Conservation (phyloP, 2,329 filamentous ascomycete genomes). For the Shiraia bambusicola region DNA sequence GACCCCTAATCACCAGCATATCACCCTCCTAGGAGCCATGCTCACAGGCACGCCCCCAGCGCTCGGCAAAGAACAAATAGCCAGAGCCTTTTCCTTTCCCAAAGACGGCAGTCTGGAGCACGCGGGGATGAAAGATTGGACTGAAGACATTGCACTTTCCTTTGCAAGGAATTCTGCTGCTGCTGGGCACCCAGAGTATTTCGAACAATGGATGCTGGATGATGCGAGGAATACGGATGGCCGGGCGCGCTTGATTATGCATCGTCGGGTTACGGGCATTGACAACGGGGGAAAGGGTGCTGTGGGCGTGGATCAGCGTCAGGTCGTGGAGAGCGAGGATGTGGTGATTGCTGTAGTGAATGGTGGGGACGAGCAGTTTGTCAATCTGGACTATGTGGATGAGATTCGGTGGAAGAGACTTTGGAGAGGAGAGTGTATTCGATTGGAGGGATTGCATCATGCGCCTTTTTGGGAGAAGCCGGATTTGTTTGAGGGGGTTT, state of each 20-base stretch:
- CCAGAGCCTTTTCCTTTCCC: slow-evolving; percentile 11
- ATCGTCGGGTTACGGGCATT: slow-evolving; percentile 10
- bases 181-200: slow-evolving; percentile 9
- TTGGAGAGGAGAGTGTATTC: slow-evolving; percentile 30
- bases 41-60: slow-evolving; percentile 32
- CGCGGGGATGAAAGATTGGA: slow-evolving; percentile 18
- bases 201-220: slow-evolving; percentile 31
- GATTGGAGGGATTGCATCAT: slow-evolving; percentile 29
- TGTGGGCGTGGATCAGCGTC: slow-evolving; percentile 22
- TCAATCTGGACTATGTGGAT: slow-evolving; percentile 37
- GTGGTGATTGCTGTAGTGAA: slow-evolving; percentile 33
- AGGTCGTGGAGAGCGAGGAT: slow-evolving; percentile 19
- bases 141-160: slow-evolving; percentile 14
- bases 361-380: slow-evolving; percentile 31
- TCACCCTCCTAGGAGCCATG: slow-evolving; percentile 28
- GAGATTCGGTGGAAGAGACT: slow-evolving; percentile 26
- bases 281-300: slow-evolving; percentile 7
- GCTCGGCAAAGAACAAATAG: slow-evolving; percentile 20
- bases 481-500: slow-evolving; percentile 13
- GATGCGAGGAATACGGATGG: slow-evolving; percentile 32
- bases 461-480: slow-evolving; percentile 37
- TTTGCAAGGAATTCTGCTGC: slow-evolving; percentile 19
- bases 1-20: background rate
- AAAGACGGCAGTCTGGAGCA: slow-evolving; percentile 11
- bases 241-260: slow-evolving; percentile 28